Conservation (phyloP, 2,329 filamentous ascomycete species). For the Verticillium longisporum region DNA sequence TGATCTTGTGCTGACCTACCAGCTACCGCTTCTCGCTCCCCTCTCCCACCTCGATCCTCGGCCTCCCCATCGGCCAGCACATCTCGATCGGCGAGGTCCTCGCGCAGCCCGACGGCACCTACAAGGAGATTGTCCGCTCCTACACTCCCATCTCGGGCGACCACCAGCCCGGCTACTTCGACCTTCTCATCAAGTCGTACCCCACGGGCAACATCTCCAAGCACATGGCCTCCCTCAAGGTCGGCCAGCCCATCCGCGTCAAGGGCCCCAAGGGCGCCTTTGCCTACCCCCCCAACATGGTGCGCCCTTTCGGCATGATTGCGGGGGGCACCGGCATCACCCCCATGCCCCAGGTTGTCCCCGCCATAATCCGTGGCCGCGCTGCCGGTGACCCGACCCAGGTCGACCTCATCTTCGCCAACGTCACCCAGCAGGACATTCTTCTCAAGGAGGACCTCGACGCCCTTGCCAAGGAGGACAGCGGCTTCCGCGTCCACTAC, state of each 20-base stretch:
- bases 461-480: conserved; percentile 66
- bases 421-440: conserved; percentile 89
- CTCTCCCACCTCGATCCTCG: conserved; percentile 70
- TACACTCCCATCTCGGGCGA: conserved; percentile 91
- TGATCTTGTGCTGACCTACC: conserved; percentile 1
- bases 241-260: conserved; percentile 85
- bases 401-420: conserved; percentile 94
- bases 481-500: conserved; percentile 82
- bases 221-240: conserved; percentile 73
- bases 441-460: conserved; percentile 90
- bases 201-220: conserved; percentile 96
- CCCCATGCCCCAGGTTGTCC: conserved; percentile 94
- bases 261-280: conserved; percentile 95
- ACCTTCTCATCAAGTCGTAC: conserved; percentile 97
- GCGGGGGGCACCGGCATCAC: conserved; percentile 97
- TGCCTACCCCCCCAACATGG: conserved; percentile 96
- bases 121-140: conserved; percentile 81
- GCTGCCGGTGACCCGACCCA: conserved; percentile 75
- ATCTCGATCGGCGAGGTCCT: conserved; percentile 87
- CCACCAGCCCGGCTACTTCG: conserved; percentile 84
- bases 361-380: conserved; percentile 79
- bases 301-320: conserved; percentile 94
- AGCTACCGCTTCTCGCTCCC: conserved; percentile 93
- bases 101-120: conserved; percentile 57
- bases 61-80: conserved; percentile 96